These are phyloP conservation scores for Podaxis sp. DNA, from an alignment of 768 basidiomycete genomes.

Conservation along the genomic window DNA sequence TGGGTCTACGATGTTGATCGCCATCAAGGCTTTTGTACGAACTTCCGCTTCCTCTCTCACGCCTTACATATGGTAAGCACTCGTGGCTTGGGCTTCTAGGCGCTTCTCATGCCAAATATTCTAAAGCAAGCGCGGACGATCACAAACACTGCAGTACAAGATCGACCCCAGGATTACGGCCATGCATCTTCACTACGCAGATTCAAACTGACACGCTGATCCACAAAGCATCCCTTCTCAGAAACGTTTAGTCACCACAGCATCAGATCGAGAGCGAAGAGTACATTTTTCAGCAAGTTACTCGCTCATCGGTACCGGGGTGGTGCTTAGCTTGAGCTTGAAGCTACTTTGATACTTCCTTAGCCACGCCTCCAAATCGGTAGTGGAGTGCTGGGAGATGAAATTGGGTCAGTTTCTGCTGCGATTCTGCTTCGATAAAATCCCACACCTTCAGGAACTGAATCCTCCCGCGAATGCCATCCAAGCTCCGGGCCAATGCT, in stretches of 20 bases:
- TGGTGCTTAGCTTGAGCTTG: background rate
- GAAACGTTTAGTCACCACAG: background rate
- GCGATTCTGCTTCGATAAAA: background rate
- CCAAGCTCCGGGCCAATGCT: constrained; percentile 64
- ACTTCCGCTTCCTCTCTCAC: too few species aligned
- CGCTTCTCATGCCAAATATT: background rate
- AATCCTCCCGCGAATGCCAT: constrained; percentile 59
- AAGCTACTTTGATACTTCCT: constrained; percentile 31
- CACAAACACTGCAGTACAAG: background rate
- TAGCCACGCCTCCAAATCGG: constrained; percentile 59
- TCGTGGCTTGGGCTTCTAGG: too few species aligned
- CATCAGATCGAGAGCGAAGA: background rate
- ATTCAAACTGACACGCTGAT: background rate
- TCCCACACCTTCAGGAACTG: constrained; percentile 60
- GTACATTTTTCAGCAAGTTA: too few species aligned
- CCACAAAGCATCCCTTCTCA: background rate
- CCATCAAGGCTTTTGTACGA: too few species aligned
- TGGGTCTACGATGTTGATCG: too few species aligned
- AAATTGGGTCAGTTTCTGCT: background rate
- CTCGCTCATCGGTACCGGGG: background rate
- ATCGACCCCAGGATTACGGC: background rate
- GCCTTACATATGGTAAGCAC: too few species aligned
- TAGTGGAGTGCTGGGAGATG: constrained; percentile 51
- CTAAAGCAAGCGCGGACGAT: too few species aligned
- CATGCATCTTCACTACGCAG: background rate